phyloP scores from a whole-genome alignment of 345 rosid species.

The Rhodomyrtus tomentosa region DNA sequence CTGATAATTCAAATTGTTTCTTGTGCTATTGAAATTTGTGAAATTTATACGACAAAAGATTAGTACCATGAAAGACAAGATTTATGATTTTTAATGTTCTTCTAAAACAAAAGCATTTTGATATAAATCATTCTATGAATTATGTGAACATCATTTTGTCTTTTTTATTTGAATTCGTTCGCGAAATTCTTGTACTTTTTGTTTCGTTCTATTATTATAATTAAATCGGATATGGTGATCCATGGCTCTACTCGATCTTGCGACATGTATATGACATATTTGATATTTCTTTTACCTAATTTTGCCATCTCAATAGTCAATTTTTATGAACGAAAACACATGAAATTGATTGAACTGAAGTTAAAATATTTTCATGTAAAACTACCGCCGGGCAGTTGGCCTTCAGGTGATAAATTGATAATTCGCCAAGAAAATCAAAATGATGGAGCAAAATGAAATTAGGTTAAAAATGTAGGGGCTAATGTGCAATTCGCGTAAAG shows the following conservation, averaged over 20 bases:
- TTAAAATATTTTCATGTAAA: background rate
- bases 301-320: background rate
- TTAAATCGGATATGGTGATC: fast-evolving
- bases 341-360: background rate
- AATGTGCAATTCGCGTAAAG: background rate
- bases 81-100: fast-evolving
- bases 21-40: fast-evolving
- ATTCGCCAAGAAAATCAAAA: background rate
- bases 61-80: too few relatives aligned
- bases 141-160: background rate
- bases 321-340: fast-evolving
- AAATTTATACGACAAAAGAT: background rate
- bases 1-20: fast-evolving
- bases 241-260: fast-evolving
- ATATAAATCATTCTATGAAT: fast-evolving
- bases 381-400: too few relatives aligned
- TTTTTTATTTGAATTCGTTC: background rate
- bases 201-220: fast-evolving
- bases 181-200: fast-evolving
- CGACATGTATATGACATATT: fast-evolving
- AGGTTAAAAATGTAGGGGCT: background rate
- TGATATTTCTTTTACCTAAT: background rate
- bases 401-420: background rate
- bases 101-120: background rate
- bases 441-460: background rate